Evolutionary conservation across 176 grass and related monocot genomes (phyloP), one percentile per base, ranked within the genome.

Genomic region (Triticum monococcum): DNA sequence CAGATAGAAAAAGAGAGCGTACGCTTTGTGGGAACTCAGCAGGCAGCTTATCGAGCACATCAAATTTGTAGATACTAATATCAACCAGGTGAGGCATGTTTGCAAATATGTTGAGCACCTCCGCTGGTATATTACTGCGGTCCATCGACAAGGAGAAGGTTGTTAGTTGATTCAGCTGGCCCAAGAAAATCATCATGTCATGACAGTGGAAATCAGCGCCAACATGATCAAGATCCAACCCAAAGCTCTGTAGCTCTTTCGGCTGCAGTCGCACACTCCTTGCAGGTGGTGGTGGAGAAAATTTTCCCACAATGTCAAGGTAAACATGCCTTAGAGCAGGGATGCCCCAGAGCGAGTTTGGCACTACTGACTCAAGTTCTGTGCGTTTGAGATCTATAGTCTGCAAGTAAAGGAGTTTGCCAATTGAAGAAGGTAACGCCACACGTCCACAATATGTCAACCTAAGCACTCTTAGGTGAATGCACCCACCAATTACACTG

Each of bases 331-430:
- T 1, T 66, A 89, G 67, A 20, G 64, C 16, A 32, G 79, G 76
- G 9, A 89, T 89, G 40, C 64, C 63, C 90, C 90, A 92, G 16
- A 86, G 70, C 2, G 68, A 81, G 24, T 52, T 52, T 31, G 87
- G 90, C 18, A 92, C 13, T 5, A 14, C 13, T 3, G 36, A 16
- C 37, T 86, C 43, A 12, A 9, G 4, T n/a, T n/a, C n/a, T 0
- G 63, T 86, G 3, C 1, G 1, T n/a, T 0, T 4, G 0, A 71
- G 1, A 40, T 71, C 68, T 38, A 70, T 70, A 12, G 16, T 66
- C 5, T 66, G 64, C 5, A 66, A 16, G 26, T 66, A 66, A 31
- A 66, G 64, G 26, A 66, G 64, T 31, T 31, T 18, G 0, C 68
- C 68, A 12, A 70, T 22, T 70, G 68, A 70, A 70, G 33, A 70